Conservation (phyloP, 1,284 basidiomycete genomes). For the Puccinia coronata region DNA sequence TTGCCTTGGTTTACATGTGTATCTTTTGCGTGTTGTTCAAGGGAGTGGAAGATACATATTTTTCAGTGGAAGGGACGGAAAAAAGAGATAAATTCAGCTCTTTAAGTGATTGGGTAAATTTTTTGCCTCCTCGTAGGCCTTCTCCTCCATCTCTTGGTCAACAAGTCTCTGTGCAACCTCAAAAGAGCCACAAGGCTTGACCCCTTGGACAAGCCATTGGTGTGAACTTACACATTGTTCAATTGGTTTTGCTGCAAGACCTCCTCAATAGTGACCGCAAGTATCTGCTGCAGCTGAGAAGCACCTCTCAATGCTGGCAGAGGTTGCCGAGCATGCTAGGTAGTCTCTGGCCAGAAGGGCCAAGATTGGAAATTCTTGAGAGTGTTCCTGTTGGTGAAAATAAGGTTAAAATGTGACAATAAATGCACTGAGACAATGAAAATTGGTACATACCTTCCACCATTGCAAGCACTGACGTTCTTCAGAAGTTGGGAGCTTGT, state of each 20-base stretch:
- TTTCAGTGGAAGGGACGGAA: too few species aligned
- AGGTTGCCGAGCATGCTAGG: neutral
- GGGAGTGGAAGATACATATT: too few species aligned
- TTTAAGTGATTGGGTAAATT: too few species aligned
- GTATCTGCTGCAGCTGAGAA: constrained; percentile 11
- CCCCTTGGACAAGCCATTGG: neutral
- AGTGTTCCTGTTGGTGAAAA: neutral
- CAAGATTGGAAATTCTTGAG: neutral
- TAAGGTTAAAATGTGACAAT: neutral
- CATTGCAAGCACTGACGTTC: too few species aligned
- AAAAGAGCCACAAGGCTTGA: neutral
- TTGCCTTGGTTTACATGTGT: too few species aligned
- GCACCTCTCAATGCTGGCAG: constrained; percentile 26
- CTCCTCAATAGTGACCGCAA: neutral
- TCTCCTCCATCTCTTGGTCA: neutral
- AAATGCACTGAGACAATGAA: neutral
- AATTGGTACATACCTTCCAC: constrained; percentile 1
- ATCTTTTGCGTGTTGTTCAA: too few species aligned
- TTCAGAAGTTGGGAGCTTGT: too few species aligned
- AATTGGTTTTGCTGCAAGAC: neutral
- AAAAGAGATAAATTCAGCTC: too few species aligned
- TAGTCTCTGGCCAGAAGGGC: constrained; percentile 19
- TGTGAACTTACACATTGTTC: constrained; percentile 10
- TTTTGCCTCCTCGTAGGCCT: too few species aligned
- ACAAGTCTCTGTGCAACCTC: neutral